Base-by-base conservation (phyloP, 2,329 filamentous ascomycete genomes). In the Colletotrichum euphorbiae region DNA sequence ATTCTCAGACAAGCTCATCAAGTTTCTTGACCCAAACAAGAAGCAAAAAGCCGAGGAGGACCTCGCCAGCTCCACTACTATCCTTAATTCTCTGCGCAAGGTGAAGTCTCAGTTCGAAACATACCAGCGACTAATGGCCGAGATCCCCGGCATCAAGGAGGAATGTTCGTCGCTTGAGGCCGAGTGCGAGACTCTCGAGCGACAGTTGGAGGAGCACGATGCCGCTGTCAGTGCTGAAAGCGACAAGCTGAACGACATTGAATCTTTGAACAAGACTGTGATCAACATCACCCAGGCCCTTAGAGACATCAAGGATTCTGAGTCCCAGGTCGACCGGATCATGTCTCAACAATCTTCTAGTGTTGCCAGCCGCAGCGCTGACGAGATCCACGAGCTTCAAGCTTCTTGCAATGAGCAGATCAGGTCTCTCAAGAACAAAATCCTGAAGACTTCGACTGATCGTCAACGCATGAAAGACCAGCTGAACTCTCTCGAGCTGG, bases 351-450 rank as follows among this genome's bases (percentile, higher is more conserved):
- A 98, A 75, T 89, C 91, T 74, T 87, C 90, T 67, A 86, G 89
- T 13, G 87, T 87, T 12, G 78, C 85, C 9, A 86, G 88, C 13
- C 89, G 93, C 70, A 92, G 92, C 33, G 86, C 93, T 6, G 92
- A 97, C 61, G 92, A 96, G 72, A 94, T 98, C 60, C 92, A 96
- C 73, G 90, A 92, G 60, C 88, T 94, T 54, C 88, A 94, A 69
- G 88, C 89, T 54, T 80, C 82, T 17, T 85, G 90, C 63, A 87
- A 86, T 19, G 92, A 94, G 69, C 89, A 92, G 75, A 85, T 89
- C 71, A 88, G 90, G 62, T 80, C 81, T 21, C 80, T 89, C 31
- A 93, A 92, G 75, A 83, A 83, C 46, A 86, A 83, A 48, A 84
- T 95, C 12, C 79, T 85, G 6, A 92, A 91, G 73, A 79, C 97